Base-by-base conservation (phyloP, 1,284 basidiomycete species). In the Trametes pubescens region DNA sequence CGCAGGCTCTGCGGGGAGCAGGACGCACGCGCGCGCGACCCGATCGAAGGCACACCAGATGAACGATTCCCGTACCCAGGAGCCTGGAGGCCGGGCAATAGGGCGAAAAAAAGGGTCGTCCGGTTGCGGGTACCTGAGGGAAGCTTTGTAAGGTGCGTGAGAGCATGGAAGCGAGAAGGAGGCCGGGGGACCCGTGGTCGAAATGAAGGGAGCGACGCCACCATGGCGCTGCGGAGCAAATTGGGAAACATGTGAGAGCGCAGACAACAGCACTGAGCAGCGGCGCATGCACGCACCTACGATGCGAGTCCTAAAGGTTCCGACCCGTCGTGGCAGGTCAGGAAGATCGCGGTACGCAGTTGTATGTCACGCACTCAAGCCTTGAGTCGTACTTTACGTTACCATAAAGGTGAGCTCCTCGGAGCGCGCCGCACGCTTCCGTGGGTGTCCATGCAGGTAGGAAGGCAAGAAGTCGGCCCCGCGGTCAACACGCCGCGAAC, bases 191-290 rank as follows among this genome's bases (percentile, higher is more conserved):
- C 44, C 51, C 29, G 35, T 26, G 52, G 44, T 34, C 26, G n/a
- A 37, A 40, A 49, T 52, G 53, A 54, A 43, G 38, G 34, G 49
- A 35, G 16, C 51, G 58, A 64, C 66, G 58, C 62, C 62, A 64
- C 58, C 53, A 64, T 13, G 62, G 57, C 37, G 49, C 58, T 57
- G 62, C 62, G 57, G 34, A 53, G 14, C 37, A 44, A 7, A 43
- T 14, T 43, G n/a, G 46, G 54, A 22, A 48, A 43, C 13, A 21
- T 44, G 40, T 59, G 52, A 47, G 48, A 46, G 21, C 29, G 4
- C 21, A n/a, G 22, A 32, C 29, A 35, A 44, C 21, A 4, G n/a
- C n/a, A n/a, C n/a, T n/a, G 29, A 43, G 40, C 40, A 51, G 26
- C 29, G 37, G 22, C 34, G 18, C n/a, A 6, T 26, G 44, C 55